Base-by-base conservation (phyloP, 768 basidiomycete species). In the Lactarius sanguifluus region DNA sequence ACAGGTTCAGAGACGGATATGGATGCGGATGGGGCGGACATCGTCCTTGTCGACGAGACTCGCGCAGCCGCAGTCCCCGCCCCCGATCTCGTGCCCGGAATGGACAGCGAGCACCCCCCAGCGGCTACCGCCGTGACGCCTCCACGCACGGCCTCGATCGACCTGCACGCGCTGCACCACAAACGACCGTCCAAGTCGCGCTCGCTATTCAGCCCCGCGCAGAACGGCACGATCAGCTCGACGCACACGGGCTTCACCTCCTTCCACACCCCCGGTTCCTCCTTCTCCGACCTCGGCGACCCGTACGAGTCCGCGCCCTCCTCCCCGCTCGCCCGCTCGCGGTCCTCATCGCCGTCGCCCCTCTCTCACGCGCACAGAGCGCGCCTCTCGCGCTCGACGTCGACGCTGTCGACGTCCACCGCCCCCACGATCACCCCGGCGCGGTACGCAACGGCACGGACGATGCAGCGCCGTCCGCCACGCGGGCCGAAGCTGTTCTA, bases 191-290 rank as follows among this genome's bases (percentile, higher is more conserved):
- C 77, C 38, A 79, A 81, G 64, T 80, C 81, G 4, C 79, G 79
- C 63, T 85, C 86, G 64, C 79, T 82, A 18, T 80, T 72, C 57
- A 68, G 74, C 60, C 70, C 76, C 64, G 3, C 76, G 64, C 71
- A 77, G 64, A 73, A 78, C 23, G 82, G 84, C 38, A 89, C 88
- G 1, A 75, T 86, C 67, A 80, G 83, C 43, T 86, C 86, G 25
- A 81, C 83, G 7, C 82, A 81, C 59, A 86, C 88, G 0, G 81
- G 81, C 2, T 73, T 85, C 3, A 85, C 88, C 1, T 79, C 86
- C 50, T 93, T 88, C 75, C 88, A 91, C 75, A 93, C 92, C 0
- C 90, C 92, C 8, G 85, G 87, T 0, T 92, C 91, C 0, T 91
- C 90, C n/a, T 68, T 91, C 52, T 88, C 85, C 69, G 87, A 91